Percentiles rank a stretch among this genome's conserved stretches.
Conservation (phyloP, 345 rosid species). For the Salix dunnii region DNA sequence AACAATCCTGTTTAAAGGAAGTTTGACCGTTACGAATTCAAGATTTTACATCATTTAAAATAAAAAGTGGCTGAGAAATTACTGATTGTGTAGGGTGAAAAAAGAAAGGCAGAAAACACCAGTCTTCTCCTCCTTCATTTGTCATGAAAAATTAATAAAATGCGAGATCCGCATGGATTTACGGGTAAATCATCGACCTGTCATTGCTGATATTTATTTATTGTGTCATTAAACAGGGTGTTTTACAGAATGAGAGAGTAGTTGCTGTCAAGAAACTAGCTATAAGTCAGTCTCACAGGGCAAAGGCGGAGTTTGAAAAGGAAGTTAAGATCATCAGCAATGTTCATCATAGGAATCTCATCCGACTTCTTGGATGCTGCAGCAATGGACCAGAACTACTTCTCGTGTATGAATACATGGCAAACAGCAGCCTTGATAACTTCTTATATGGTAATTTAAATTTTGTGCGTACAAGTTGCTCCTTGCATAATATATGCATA, state of each 20-base stretch:
- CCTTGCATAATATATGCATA: background rate
- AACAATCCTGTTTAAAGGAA: no score
- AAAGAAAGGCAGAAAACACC: no score
- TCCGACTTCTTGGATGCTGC: slow-evolving; percentile 47
- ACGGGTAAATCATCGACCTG: no score
- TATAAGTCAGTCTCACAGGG: slow-evolving; percentile 21
- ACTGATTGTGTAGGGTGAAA: no score
- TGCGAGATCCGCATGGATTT: no score
- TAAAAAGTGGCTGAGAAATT: no score
- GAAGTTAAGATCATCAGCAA: slow-evolving; percentile 49
- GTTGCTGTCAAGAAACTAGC: slow-evolving; percentile 54
- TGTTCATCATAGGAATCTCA: slow-evolving; percentile 51
- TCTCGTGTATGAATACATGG: slow-evolving; percentile 50
- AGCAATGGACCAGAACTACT: slow-evolving; percentile 42
- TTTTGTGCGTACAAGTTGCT: no score
- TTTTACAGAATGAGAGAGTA: slow-evolving; percentile 40
- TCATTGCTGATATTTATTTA: background rate
- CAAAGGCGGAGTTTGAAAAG: slow-evolving; percentile 35
- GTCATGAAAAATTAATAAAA: no score
- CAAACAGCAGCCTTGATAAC: slow-evolving; percentile 43
- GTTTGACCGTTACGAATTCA: no score
- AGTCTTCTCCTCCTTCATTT: no score
- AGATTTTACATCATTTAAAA: no score
- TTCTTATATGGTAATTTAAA: slow-evolving; percentile 30
- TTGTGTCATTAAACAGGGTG: slow-evolving; percentile 26